Conservation (phyloP, 345 rosid genomes). For the Heritiera fomes region DNA sequence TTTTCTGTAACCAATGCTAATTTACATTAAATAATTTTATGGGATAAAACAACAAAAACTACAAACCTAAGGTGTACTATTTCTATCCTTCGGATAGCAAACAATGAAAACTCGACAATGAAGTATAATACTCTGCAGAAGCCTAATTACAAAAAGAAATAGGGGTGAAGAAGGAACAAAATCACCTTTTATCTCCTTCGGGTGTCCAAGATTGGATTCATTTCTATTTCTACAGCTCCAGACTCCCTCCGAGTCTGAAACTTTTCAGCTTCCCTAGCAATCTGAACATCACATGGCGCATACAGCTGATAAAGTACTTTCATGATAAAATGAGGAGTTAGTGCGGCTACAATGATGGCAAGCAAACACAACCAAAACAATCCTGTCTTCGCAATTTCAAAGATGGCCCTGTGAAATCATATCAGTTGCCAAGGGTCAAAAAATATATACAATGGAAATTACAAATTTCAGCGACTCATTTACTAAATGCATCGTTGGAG, state of each 20-base stretch:
- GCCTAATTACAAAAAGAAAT: conserved; percentile 32
- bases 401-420: conserved; percentile 75
- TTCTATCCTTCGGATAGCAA: conserved; percentile 64
- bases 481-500: background rate
- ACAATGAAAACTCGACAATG: conserved; percentile 27
- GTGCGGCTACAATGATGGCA: conserved; percentile 57
- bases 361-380: conserved; percentile 88
- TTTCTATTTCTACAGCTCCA: conserved; percentile 58
- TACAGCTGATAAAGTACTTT: conserved; percentile 65
- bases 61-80: conserved; percentile 25
- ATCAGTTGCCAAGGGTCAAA: conserved; percentile 5
- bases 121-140: conserved; percentile 24
- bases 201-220: conserved; percentile 54
- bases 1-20: conserved; percentile 19
- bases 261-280: conserved; percentile 79
- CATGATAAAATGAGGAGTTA: conserved; percentile 67
- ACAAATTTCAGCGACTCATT: background rate
- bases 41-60: background rate
- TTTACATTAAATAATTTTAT: background rate
- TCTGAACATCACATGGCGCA: conserved; percentile 70
- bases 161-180: conserved; percentile 12
- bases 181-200: conserved; percentile 40
- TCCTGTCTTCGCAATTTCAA: conserved; percentile 51
- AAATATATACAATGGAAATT: background rate
- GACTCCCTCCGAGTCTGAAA: conserved; percentile 37